Conservation (phyloP, 2,329 filamentous ascomycete species). For the Nectriaceae sp. region DNA sequence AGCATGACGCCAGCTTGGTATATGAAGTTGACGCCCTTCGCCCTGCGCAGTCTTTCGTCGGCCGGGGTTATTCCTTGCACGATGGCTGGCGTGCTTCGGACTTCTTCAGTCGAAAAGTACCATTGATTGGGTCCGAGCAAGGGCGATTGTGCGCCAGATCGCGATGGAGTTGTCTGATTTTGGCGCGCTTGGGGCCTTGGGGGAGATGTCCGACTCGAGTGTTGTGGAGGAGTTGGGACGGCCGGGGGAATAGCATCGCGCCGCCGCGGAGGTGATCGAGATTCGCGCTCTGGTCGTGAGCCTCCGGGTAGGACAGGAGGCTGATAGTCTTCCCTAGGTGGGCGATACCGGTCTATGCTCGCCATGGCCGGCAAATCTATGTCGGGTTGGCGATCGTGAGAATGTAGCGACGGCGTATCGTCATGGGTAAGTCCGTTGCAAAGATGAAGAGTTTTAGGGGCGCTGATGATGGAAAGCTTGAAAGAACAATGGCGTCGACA, state of each 20-base stretch:
- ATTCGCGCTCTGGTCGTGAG: constrained; percentile 44
- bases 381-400: constrained; percentile 26
- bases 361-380: constrained; percentile 47
- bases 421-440: constrained; percentile 23
- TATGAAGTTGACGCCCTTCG: constrained; percentile 96
- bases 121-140: constrained; percentile 64
- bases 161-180: constrained; percentile 45
- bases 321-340: constrained; percentile 58
- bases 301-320: constrained; percentile 48
- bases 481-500: constrained; percentile 5
- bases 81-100: constrained; percentile 80
- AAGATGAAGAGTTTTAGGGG: constrained; percentile 10
- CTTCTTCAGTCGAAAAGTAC: constrained; percentile 84
- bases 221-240: constrained; percentile 61
- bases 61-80: constrained; percentile 76
- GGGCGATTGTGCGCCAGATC: constrained; percentile 40
- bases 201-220: constrained; percentile 56
- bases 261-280: constrained; percentile 52
- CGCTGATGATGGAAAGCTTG: constrained; percentile 14
- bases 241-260: constrained; percentile 59
- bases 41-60: constrained; percentile 78
- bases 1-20: constrained; percentile 91
- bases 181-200: constrained; percentile 49
- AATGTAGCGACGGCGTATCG: constrained; percentile 15
- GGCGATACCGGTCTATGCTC: constrained; percentile 61